Base-by-base conservation (phyloP, 208 protist genomes). In the Herpetomonas muscarum region DNA sequence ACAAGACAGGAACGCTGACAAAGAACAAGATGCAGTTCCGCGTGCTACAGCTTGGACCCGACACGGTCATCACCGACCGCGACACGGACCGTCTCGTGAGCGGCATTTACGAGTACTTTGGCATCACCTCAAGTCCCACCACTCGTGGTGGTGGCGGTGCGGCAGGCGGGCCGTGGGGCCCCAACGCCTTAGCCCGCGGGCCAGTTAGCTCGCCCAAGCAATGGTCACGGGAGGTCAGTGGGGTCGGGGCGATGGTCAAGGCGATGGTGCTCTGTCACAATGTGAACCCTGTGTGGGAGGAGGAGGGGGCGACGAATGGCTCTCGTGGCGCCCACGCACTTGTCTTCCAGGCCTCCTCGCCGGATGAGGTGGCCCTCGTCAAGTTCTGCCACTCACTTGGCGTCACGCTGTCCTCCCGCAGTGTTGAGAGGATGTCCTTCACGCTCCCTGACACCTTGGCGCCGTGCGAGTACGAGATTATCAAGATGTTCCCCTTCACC, bases 1-100 rank as follows among this genome's bases (percentile, higher is more conserved):
- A 99, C 75, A 99, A 99, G 76, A 99, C 98, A 10, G 98, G 98
- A 32, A 99, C 98, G 28, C 70, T 99, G 6, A 99, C 98, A 3
- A 91, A 98, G 68, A 99, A 99, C 70, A 94, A 87, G 44, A 98
- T 97, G 92, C 60, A 80, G 26, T 90, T 97, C 58, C 81, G 77
- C 30, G 57, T 72, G 26, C 59, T 87, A 47, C 85, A 85, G 34
- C 67, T 86, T 5, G 72, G 63, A 9, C 50, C 55, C 0, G 74
- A 81, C 54, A 64, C 73, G 10, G 62, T 72, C 25, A 66, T 85
- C n/a, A 82, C 60, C 21, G 74, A 92, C 62, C 51, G 64, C 24
- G 79, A 87, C 46, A 49, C 65, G 0, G 73, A 80, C 36, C 70
- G 74, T 10, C 69, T 96, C 10, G n/a, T 26, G 15, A 44, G 42